These are phyloP conservation scores for Pythium aphanidermatum DNA, from an alignment of 352 stramenopile species.

Conservation along the genomic window DNA sequence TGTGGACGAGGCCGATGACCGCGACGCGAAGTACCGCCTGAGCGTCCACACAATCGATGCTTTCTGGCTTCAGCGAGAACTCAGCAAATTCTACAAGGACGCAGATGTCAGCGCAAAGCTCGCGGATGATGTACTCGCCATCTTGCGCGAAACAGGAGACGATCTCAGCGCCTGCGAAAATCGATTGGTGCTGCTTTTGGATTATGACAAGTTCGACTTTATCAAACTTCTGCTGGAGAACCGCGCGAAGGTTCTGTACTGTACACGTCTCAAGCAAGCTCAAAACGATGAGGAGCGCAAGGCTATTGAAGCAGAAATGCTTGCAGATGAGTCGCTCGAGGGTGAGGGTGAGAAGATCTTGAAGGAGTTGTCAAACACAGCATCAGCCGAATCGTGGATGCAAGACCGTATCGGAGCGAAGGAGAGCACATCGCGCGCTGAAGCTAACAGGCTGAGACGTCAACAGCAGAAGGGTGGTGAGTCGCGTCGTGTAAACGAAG, in stretches of 20 bases:
- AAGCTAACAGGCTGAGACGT: slow-evolving; percentile 75
- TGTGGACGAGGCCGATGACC: slow-evolving; percentile 46
- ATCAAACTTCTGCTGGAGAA: slow-evolving; percentile 98
- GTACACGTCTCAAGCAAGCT: slow-evolving; percentile 95
- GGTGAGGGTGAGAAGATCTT: slow-evolving; percentile 89
- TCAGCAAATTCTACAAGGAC: slow-evolving; percentile 96
- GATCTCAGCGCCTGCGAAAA: slow-evolving; percentile 94
- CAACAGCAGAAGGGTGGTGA: slow-evolving; percentile 42
- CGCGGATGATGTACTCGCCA: slow-evolving; percentile 86
- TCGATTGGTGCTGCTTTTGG: slow-evolving; percentile 94
- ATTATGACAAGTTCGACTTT: slow-evolving; percentile 99
- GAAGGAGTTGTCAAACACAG: slow-evolving; percentile 85
- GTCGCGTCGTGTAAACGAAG: slow-evolving; percentile 27
- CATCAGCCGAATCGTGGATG: slow-evolving; percentile 93
- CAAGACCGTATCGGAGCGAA: slow-evolving; percentile 87
- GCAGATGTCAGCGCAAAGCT: slow-evolving; percentile 90
- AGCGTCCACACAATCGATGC: slow-evolving; percentile 97
- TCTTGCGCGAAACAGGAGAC: slow-evolving; percentile 54
- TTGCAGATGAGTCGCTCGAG: slow-evolving; percentile 70
- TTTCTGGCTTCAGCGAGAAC: slow-evolving; percentile 96
- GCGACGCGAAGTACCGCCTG: slow-evolving; percentile 71
- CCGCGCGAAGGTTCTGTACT: slow-evolving; percentile 94
- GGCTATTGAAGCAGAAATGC: slow-evolving; percentile 89
- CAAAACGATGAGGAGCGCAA: slow-evolving; percentile 89
- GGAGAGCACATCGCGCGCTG: slow-evolving; percentile 73